Evolutionary conservation across 108 stramenopile species (phyloP), one percentile per base, ranked within the genome.

Genomic region (Seminavis robusta): DNA sequence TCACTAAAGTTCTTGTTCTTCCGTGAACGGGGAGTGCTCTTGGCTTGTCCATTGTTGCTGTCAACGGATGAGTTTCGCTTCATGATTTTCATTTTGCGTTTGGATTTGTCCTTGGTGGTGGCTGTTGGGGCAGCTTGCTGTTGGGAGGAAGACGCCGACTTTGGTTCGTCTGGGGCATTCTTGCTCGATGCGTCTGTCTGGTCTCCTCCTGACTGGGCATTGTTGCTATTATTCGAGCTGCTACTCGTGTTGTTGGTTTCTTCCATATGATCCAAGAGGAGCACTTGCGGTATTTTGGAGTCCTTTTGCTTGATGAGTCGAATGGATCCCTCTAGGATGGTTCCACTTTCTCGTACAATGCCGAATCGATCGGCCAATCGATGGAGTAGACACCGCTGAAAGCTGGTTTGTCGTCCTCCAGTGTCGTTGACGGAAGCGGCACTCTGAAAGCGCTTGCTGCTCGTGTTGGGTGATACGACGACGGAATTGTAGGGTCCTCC

Each of bases 301-400:
- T 72, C 51, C 3, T 71, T 55, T 2, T 47, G 45, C 55, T 62
- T 72, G 28, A 33, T 19, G 0, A 71, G 30, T 21, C 71, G 74
- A 51, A 76, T 81, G 31, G 40, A 38, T 24, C 58, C 59, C 52
- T 58, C 63, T 6, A 31, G 33, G 6, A 27, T 36, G 7, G 40
- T 52, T 13, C 66, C 67, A 9, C 77, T 65, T 51, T 89, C 87
- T 26, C 94, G 68, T 23, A 73, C 39, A 57, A 96, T 88, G 34
- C 60, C 42, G 57, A 96, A 96, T 7, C 95, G 79, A 71, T 92
- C 90, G 20, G 88, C 88, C 38, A 96, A 70, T 21, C 95, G 92
- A 71, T 96, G 94, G 34, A 92, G 44, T 45, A 92, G 61, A 21
- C 85, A 71, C 39, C 95, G 69, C 53, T 96, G 95, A 63, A 94